phyloP scores from a whole-genome alignment of 257 asterid species.

The Anisodus tanguticus region DNA sequence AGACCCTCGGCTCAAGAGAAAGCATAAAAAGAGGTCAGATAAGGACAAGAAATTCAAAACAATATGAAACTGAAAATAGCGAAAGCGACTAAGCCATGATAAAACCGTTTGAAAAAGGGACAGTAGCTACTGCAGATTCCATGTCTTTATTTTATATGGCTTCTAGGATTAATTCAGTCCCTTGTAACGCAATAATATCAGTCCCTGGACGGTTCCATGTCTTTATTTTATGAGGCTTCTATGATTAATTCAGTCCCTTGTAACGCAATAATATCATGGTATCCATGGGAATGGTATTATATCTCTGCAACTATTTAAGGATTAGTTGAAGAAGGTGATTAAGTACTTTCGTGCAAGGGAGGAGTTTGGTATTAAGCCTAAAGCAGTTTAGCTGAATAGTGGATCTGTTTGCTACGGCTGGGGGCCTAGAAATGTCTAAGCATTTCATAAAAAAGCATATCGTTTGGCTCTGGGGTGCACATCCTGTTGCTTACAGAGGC shows the following conservation, averaged over 20 bases:
- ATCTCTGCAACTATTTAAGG: conserved; percentile 45
- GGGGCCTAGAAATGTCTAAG: conserved; percentile 27
- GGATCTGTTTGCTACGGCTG: conserved; percentile 62
- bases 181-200: too few relatives aligned
- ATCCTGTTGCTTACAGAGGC: conserved; percentile 61
- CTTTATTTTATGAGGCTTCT: conserved; percentile 54
- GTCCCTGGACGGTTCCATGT: conserved; percentile 46
- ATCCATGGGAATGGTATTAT: conserved; percentile 66
- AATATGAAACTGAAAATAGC: too few relatives aligned
- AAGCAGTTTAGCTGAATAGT: conserved; percentile 75
- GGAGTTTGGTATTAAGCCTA: conserved; percentile 57
- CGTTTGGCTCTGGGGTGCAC: conserved; percentile 62
- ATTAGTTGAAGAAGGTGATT: conserved; percentile 60
- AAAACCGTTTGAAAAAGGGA: too few relatives aligned
- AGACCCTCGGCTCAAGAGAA: too few relatives aligned
- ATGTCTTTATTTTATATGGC: conserved; percentile 44
- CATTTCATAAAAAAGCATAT: conserved; percentile 50
- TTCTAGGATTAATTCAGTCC: too few relatives aligned
- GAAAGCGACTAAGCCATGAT: too few relatives aligned
- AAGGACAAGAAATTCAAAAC: too few relatives aligned
- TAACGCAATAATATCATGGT: conserved; percentile 69
- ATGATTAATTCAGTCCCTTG: conserved; percentile 48
- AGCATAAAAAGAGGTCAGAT: too few relatives aligned
- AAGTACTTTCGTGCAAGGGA: conserved; percentile 61
- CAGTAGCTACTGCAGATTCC: too few relatives aligned